Evolutionary conservation across 345 rosid genomes (phyloP), one percentile per base, ranked within the genome.

Genomic region (Eucalyptus victrix): DNA sequence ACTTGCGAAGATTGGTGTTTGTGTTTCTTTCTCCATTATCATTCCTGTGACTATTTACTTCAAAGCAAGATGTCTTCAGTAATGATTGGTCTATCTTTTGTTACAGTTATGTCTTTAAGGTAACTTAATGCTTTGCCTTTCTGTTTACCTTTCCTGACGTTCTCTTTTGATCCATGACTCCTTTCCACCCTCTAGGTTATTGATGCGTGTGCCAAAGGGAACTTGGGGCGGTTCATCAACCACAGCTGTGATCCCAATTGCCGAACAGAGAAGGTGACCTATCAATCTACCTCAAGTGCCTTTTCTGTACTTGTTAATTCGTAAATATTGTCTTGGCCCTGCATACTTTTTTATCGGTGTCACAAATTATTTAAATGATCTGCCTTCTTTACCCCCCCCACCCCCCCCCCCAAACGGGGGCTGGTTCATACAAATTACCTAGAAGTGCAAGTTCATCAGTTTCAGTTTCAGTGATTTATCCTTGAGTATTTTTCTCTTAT

Each of bases 191-290:
- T 86, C 6, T 91, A 98, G 99, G 98, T 98, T 86, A 98, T 97
- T 87, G 99, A 96, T 92, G 99, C 99, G 65, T 96, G 96, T 92
- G 97, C 93, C 11, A 98, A 98, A 94, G 99, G 99, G 88, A 98
- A 98, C 90, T 87, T 98, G 95, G 99, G 99, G 89, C 99, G 99
- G 91, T 98, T 98, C 93, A 96, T 98, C 81, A 98, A 98, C 93
- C 99, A 98, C 91, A 98, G 99, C 88, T 98, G 99, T 92, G 97
- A 98, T 92, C 99, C 99, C 87, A 98, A 98, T 93, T 97, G 99
- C 91, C 99, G 97, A 67, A 98, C 99, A 42, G 99, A 98, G 94
- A 98, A 98, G 99, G 99, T 96, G 91, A 92, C 67, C 90, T 16
- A 21, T 37, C 28, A 11, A 76, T 37, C 83, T 15, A 76, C 28